Conservation (phyloP, 1,284 basidiomycete genomes). For the Moesziomyces sp. region DNA sequence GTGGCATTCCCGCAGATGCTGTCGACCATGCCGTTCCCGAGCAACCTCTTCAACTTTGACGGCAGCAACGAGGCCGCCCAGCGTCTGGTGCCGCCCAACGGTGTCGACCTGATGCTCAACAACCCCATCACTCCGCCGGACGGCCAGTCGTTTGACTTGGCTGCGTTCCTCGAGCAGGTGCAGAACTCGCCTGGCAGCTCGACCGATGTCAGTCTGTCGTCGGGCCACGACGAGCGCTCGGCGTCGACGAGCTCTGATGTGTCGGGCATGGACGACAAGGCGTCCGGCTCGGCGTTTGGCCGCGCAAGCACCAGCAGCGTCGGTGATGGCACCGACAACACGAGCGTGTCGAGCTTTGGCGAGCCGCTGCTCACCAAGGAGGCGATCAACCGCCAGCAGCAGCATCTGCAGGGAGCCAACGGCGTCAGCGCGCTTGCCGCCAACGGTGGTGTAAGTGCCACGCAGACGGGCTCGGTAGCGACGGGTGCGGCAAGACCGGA, state of each 20-base stretch:
- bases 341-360: slow-evolving; percentile 37
- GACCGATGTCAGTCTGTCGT: slow-evolving; percentile 34
- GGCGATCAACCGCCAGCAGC: slow-evolving; percentile 35
- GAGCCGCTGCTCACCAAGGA: slow-evolving; percentile 37
- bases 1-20: slow-evolving; percentile 43
- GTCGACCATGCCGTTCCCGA: slow-evolving; percentile 24
- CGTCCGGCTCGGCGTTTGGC: slow-evolving; percentile 19
- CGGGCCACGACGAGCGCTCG: slow-evolving; percentile 33
- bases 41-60: slow-evolving; percentile 30
- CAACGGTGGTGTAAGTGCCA: slow-evolving; percentile 1
- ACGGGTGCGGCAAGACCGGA: slow-evolving; percentile 10
- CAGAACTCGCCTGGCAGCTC: slow-evolving; percentile 50
- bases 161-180: slow-evolving; percentile 51
- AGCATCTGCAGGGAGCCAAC: slow-evolving; percentile 19
- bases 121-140: slow-evolving; percentile 46
- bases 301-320: slow-evolving; percentile 18
- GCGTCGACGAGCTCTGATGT: slow-evolving; percentile 33
- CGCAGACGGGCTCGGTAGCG: slow-evolving; percentile 20
- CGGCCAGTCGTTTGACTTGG: slow-evolving; percentile 49
- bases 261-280: slow-evolving; percentile 30
- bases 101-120: slow-evolving; percentile 44
- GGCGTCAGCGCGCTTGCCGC: not conserved
- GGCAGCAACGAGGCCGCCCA: slow-evolving; percentile 13
- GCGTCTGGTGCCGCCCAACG: slow-evolving; percentile 45
- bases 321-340: slow-evolving; percentile 33